Percentiles rank a stretch among this genome's conserved stretches.
phyloP scores from a whole-genome alignment of 495 filamentous ascomycete species.

The Trichoderma virens region DNA sequence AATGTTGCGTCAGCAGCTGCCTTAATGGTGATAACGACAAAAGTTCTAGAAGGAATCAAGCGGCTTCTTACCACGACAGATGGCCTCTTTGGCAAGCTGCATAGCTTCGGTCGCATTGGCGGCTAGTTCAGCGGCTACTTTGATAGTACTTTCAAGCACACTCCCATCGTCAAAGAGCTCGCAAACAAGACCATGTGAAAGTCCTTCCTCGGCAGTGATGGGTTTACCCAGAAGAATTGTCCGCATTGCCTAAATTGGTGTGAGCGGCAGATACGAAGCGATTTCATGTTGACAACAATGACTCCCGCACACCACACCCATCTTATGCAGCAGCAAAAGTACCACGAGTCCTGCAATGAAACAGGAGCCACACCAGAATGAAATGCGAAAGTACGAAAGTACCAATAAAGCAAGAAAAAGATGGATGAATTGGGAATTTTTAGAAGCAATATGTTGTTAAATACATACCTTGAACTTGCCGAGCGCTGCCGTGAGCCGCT shows the following conservation, averaged over 20 bases:
- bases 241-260: conserved; percentile 12
- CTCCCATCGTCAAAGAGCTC: conserved; percentile 12
- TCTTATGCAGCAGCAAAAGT: neutral
- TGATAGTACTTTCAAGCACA: conserved; percentile 12
- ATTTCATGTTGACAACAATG: neutral
- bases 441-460: neutral
- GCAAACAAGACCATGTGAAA: conserved; percentile 9
- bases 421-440: neutral
- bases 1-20: neutral
- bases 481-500: conserved; percentile 29
- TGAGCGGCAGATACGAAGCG: neutral
- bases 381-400: neutral
- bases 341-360: neutral
- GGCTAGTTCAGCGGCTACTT: conserved; percentile 8
- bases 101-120: conserved; percentile 9
- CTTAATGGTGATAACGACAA: neutral
- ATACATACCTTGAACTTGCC: conserved; percentile 31
- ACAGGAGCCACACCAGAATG: neutral
- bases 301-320: neutral
- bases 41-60: neutral
- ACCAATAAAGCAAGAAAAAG: neutral
- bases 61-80: conserved; percentile 6
- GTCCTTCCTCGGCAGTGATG: conserved; percentile 11
- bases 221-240: conserved; percentile 12
- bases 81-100: conserved; percentile 13